Evolutionary conservation across 2,329 filamentous ascomycete genomes (phyloP).

Genomic region (Microsporum canis): DNA sequence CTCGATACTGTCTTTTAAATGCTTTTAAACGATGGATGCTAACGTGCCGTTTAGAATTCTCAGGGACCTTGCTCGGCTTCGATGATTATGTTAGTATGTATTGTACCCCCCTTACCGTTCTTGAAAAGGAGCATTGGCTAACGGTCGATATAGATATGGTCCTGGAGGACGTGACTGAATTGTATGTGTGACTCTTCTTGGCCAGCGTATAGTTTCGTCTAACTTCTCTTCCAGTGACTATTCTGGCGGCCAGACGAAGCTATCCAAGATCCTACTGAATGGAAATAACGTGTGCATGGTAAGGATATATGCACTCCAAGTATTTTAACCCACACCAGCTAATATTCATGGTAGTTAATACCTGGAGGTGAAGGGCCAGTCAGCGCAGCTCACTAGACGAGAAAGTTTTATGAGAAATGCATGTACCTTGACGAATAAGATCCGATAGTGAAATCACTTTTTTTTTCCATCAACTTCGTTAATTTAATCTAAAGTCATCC

Average conservation of each 20-base stretch:
- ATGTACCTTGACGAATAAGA: not conserved
- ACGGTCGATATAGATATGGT: constrained; percentile 67
- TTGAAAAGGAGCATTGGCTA: constrained; percentile 15
- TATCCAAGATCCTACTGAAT: constrained; percentile 89
- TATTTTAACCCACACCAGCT: not conserved
- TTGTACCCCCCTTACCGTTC: not conserved
- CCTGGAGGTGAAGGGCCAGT: constrained; percentile 63
- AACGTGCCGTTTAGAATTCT: constrained; percentile 60
- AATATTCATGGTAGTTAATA: constrained; percentile 49
- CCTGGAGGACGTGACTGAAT: constrained; percentile 91
- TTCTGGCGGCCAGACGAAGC: constrained; percentile 72
- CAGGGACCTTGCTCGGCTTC: constrained; percentile 85
- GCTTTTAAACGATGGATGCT: not conserved
- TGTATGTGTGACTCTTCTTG: constrained; percentile 45
- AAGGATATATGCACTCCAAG: constrained; percentile 22
- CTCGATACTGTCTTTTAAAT: not conserved
- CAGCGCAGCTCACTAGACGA: not conserved
- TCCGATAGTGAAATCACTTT: not conserved
- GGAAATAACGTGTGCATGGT: constrained; percentile 99
- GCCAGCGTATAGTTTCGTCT: not conserved
- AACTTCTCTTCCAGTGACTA: constrained; percentile 57
- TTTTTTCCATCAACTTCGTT: not conserved
- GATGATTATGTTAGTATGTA: constrained; percentile 99
- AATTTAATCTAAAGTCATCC: constrained; percentile 1
- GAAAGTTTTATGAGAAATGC: too few species aligned